These are phyloP conservation scores for Peziza echinospora DNA, from an alignment of 495 filamentous ascomycete species.

Conservation along the genomic window DNA sequence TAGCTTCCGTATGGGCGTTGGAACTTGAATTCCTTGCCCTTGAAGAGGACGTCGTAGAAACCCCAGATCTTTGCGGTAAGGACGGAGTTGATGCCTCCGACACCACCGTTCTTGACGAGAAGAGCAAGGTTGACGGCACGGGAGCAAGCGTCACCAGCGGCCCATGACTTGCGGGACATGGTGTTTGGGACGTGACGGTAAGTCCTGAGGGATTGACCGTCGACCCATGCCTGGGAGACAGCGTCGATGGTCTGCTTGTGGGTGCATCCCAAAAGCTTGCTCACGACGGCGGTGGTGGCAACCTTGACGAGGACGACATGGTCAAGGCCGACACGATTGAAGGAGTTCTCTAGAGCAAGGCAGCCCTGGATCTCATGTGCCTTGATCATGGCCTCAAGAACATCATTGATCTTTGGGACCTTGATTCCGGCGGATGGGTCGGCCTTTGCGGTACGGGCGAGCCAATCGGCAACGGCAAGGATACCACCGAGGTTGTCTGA, in stretches of 20 bases:
- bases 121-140: slow-evolving; percentile 83
- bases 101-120: slow-evolving; percentile 82
- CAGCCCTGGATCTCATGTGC: slow-evolving; percentile 98
- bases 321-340: slow-evolving; percentile 93
- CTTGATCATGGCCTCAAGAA: slow-evolving; percentile 97
- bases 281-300: slow-evolving; percentile 78
- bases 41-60: slow-evolving; percentile 96
- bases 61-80: slow-evolving; percentile 88
- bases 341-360: slow-evolving; percentile 88
- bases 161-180: slow-evolving; percentile 99
- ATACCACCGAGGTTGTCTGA: slow-evolving; percentile 95
- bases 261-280: slow-evolving; percentile 74
- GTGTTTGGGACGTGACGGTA: slow-evolving; percentile 96
- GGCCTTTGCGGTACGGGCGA: slow-evolving; percentile 82
- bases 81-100: slow-evolving; percentile 64
- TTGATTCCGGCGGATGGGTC: slow-evolving; percentile 52
- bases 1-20: slow-evolving; percentile 92
- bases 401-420: slow-evolving; percentile 49
- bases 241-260: slow-evolving; percentile 87
- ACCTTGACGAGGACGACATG: slow-evolving; percentile 97
- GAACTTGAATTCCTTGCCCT: slow-evolving; percentile 85
- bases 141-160: slow-evolving; percentile 92
- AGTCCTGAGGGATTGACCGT: slow-evolving; percentile 85
- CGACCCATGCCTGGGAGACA: slow-evolving; percentile 90
- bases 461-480: slow-evolving; percentile 89